Evolutionary conservation across 495 filamentous ascomycete species (phyloP).

Genomic region (Talaromyces borbonicus): DNA sequence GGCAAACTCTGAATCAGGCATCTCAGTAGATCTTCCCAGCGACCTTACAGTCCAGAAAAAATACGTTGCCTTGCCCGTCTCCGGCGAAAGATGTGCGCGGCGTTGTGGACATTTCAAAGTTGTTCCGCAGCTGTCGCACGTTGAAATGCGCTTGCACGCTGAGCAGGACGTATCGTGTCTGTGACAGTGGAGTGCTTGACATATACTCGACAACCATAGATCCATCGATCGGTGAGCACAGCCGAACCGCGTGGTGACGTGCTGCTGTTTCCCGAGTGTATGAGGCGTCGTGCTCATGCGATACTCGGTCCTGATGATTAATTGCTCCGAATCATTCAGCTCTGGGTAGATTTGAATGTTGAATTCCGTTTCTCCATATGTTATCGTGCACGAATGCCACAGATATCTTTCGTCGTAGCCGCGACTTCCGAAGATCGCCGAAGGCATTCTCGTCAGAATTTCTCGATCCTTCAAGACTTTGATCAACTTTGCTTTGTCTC

Average conservation of each 20-base stretch:
- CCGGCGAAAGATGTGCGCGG: constrained; percentile 20
- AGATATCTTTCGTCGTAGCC: constrained; percentile 25
- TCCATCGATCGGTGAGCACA: constrained; percentile 39
- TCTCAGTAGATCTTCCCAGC: constrained; percentile 22
- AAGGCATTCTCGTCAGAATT: constrained; percentile 19
- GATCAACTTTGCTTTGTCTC: constrained; percentile 30
- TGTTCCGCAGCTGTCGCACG: constrained; percentile 31
- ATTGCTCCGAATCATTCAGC: constrained; percentile 23
- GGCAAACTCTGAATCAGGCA: constrained; percentile 27
- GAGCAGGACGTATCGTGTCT: constrained; percentile 28
- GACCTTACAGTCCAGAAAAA: constrained; percentile 31
- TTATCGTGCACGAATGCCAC: constrained; percentile 37
- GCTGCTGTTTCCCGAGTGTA: constrained; percentile 33
- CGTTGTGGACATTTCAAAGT: constrained; percentile 29
- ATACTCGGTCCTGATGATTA: constrained; percentile 34
- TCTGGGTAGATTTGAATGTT: constrained; percentile 31
- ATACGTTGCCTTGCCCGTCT: constrained; percentile 22
- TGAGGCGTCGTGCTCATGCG: constrained; percentile 27
- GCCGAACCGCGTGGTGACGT: constrained; percentile 36
- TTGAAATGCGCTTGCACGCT: constrained; percentile 31
- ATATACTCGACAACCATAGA: constrained; percentile 34
- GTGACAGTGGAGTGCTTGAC: constrained; percentile 33
- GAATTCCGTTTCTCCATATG: constrained; percentile 30
- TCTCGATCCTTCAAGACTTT: constrained; percentile 26
- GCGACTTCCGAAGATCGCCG: constrained; percentile 20